Conservation (phyloP, 257 asterid species). For the Gardenia jasminoides region DNA sequence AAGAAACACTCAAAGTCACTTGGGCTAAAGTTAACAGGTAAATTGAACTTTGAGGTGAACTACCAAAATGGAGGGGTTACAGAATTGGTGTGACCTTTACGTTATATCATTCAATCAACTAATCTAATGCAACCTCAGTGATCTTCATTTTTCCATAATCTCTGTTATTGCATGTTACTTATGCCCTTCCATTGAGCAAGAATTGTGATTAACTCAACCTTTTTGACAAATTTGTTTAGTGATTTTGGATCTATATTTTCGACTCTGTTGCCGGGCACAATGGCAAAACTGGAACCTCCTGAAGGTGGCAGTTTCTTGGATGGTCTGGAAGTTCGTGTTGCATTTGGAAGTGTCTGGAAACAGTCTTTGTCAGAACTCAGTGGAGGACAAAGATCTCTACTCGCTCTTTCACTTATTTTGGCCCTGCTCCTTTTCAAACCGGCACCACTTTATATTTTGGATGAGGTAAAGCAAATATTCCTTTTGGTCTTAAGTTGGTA, state of each 20-base stretch:
- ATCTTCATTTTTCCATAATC: background rate
- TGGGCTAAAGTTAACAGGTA: conserved; percentile 96
- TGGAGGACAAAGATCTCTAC: conserved; percentile 97
- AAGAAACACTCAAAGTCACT: conserved; percentile 88
- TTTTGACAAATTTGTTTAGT: conserved; percentile 37
- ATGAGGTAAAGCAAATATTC: conserved; percentile 60
- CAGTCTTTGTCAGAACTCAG: conserved; percentile 96
- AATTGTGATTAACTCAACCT: background rate
- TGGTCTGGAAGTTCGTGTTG: conserved; percentile 94
- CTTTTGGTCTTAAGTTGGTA: background rate
- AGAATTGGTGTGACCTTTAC: background rate
- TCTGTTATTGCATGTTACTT: background rate
- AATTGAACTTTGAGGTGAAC: conserved; percentile 19
- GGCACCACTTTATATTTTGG: conserved; percentile 93
- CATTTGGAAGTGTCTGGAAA: conserved; percentile 97
- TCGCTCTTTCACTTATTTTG: conserved; percentile 90
- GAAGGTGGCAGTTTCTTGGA: conserved; percentile 94
- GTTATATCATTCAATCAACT: background rate
- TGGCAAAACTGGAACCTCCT: conserved; percentile 93
- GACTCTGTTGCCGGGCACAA: conserved; percentile 90
- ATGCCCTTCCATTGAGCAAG: background rate
- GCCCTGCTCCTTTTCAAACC: conserved; percentile 98
- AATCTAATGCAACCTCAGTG: background rate
- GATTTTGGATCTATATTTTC: conserved; percentile 99
- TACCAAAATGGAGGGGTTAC: background rate